Evolutionary conservation across 306 rosid species (phyloP), one percentile per base, ranked within the genome.

Genomic region (Rubus idaeus): DNA sequence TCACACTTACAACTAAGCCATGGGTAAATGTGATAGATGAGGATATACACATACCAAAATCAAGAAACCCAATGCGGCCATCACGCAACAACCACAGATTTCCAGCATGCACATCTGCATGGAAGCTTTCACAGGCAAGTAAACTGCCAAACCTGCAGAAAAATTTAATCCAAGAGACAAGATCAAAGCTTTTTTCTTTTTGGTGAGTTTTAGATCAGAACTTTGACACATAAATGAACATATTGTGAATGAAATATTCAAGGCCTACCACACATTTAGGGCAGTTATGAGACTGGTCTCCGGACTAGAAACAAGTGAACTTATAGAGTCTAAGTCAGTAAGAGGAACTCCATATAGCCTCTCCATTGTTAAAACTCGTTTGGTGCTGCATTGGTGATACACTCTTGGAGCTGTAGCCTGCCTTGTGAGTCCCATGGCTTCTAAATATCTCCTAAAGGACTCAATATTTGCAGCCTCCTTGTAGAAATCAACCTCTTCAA

Each of bases 91-190:
- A 79, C 97, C 98, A 95, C 80, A 95, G 84, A 86, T 95, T 92
- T 65, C 98, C 98, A 52, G 97, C 97, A 67, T 95, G 98, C 16
- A 95, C 98, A 78, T 92, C 98, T 69, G 98, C 98, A 71, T 92
- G 98, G 82, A 95, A 95, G 83, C 97, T 84, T 80, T 95, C 98
- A 87, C 98, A 95, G 49, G 92, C 93, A 76, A 95, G 97, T 89
- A 95, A 88, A 89, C 98, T 95, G 77, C 98, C 98, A 87, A 92
- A 95, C 98, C 98, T 92, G 88, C 77, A 86, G 49, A 80, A 81
- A 70, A 26, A 76, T 75, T 65, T 79, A 58, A 81, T 77, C 70
- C 78, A 60, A 63, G 76, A 21, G 70, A 74, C 41, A 16, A 47
- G 72, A 67, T 67, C 21, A 21, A 63, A 10, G 9, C n/a, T 6